A percentile compares a stretch with the other conserved stretches of the same genome.
phyloP scores from a whole-genome alignment of 352 stramenopile genomes.

The Globisporangium ultimum region DNA sequence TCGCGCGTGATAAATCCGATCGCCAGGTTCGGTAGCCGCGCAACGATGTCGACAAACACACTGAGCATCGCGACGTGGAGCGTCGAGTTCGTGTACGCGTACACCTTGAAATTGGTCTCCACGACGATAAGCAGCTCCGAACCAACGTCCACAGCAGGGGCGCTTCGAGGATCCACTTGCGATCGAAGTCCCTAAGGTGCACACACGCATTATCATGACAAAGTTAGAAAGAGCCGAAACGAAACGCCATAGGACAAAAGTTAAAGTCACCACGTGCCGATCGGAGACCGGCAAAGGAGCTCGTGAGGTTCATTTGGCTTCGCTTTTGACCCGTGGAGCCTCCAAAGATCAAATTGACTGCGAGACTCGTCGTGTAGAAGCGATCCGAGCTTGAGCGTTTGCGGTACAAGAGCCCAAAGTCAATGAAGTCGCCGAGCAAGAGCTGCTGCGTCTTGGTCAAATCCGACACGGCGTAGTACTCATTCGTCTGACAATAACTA shows the following conservation, averaged over 20 bases:
- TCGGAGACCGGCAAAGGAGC: constrained; percentile 41
- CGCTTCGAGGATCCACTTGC: constrained; percentile 34
- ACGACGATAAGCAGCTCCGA: constrained; percentile 71
- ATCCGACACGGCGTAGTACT: constrained; percentile 77
- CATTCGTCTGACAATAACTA: constrained; percentile 81
- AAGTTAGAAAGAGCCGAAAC: background rate
- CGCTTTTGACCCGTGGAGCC: constrained; percentile 62
- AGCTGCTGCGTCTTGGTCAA: constrained; percentile 76
- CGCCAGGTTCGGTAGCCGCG: constrained; percentile 87
- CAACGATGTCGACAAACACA: constrained; percentile 90
- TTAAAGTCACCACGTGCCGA: constrained; percentile 10
- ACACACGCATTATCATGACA: background rate
- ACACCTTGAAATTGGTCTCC: constrained; percentile 93
- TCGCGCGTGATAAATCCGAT: constrained; percentile 90
- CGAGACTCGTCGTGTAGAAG: constrained; percentile 89
- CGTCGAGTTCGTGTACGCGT: constrained; percentile 87
- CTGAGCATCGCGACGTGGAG: constrained; percentile 92
- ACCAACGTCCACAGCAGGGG: constrained; percentile 28
- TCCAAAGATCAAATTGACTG: constrained; percentile 89
- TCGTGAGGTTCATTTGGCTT: constrained; percentile 40
- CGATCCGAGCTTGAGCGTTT: constrained; percentile 43
- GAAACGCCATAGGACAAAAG: too few species aligned
- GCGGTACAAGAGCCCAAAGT: constrained; percentile 86
- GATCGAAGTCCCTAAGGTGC: constrained; percentile 26
- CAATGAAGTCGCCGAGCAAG: constrained; percentile 79